A percentile compares a stretch with the other conserved stretches of the same genome.
Conservation (phyloP, 768 basidiomycete species). For the Neoboletus magnificus region DNA sequence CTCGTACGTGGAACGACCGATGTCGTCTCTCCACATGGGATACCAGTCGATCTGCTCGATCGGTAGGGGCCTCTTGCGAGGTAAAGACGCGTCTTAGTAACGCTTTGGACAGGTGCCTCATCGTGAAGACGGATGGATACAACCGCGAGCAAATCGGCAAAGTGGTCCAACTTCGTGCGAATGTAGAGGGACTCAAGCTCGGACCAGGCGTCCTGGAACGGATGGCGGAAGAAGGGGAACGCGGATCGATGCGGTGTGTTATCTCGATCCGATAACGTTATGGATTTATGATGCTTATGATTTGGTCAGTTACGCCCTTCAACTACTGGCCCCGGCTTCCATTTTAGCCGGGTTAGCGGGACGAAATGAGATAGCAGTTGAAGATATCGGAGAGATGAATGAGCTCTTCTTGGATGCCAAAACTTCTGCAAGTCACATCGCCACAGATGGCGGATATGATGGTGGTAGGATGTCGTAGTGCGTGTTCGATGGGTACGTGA, state of each 20-base stretch:
- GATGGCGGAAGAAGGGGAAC: slow-evolving; percentile 78
- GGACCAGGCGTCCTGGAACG: slow-evolving; percentile 74
- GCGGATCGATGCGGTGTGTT: slow-evolving; percentile 71
- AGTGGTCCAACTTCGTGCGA: slow-evolving; percentile 83
- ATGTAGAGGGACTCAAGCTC: slow-evolving; percentile 80
- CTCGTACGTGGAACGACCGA: slow-evolving; percentile 93
- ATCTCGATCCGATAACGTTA: slow-evolving; percentile 4
- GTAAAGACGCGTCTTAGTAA: slow-evolving; percentile 8
- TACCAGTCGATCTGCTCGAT: slow-evolving; percentile 92
- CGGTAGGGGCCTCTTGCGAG: slow-evolving; percentile 45
- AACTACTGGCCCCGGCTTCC: slow-evolving; percentile 86
- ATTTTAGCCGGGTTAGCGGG: slow-evolving; percentile 80
- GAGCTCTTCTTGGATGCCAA: slow-evolving; percentile 96
- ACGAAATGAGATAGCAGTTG: slow-evolving; percentile 74
- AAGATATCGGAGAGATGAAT: slow-evolving; percentile 92
- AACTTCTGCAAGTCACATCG: slow-evolving; percentile 59
- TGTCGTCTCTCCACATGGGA: slow-evolving; percentile 86
- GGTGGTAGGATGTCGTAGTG: slow-evolving; percentile 32
- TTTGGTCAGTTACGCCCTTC: slow-evolving; percentile 73
- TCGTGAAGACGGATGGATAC: slow-evolving; percentile 89
- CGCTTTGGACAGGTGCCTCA: slow-evolving; percentile 65
- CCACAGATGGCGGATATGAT: slow-evolving; percentile 36
- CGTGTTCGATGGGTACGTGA: slow-evolving; percentile 4
- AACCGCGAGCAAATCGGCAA: slow-evolving; percentile 78
- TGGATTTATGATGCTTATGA: slow-evolving; percentile 7